Evolutionary conservation across 345 rosid species (phyloP), one percentile per base, ranked within the genome.

Genomic region (Psidium guajava): DNA sequence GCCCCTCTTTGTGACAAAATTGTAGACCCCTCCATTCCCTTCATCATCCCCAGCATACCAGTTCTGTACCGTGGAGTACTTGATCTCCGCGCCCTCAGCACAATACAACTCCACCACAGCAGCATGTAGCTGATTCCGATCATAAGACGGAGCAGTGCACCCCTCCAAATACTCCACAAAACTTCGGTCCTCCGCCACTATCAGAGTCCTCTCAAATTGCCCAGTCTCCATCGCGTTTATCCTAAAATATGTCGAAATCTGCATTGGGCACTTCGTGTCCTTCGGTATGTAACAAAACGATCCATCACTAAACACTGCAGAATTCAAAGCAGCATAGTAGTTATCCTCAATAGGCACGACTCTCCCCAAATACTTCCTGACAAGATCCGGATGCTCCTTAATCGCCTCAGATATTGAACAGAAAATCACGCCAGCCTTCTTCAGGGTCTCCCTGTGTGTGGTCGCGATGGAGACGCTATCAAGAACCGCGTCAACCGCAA

Each of bases 201-300:
- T 96, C 92, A 97, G 87, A 22, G 99, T 96, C 94, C 99, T 95
- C 93, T 97, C 99, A 9, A 96, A 97, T 88, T 97, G 99, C 54
- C 99, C 99, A 6, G 98, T 97, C 87, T 95, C 99, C 95, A 92
- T 83, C 0, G 96, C 98, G 28, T 96, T 97, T 51, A 97, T 97
- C 86, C 98, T 88, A 54, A 97, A 97, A 73, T 96, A 97, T 3
- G 99, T 97, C 3, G 98, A 95, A 24, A 97, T 96, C 57, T 92
- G 98, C 99, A 95, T 95, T 0, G 97, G 98, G 11, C 99, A 97
- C 85, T 86, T 94, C 0, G 97, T 95, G 87, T 94, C 93, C 87
- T 95, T 95, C 0, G 99, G 98, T 69, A 94, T 91, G 74, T 95
- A 95, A 89, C 94, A 90, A 88, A 97, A 97, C 0, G 98, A 94